Percentiles rank a stretch among this genome's conserved stretches.
Evolutionary conservation across 768 basidiomycete genomes (phyloP).

Genomic region (Suillus americanus): DNA sequence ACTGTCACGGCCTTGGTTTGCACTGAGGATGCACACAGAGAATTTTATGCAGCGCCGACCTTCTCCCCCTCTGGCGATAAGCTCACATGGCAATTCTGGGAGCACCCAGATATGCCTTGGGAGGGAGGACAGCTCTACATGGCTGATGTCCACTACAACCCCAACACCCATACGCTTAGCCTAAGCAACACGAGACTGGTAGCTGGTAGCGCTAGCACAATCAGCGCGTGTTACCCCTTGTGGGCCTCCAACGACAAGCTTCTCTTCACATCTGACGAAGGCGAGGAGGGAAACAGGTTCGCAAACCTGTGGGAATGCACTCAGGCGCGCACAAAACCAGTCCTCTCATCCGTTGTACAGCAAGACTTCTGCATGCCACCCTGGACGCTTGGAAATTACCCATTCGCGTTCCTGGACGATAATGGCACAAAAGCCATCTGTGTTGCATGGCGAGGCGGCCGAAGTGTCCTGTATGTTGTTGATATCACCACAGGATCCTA

Average conservation of each 20-base stretch:
- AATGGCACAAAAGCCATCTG: conserved; percentile 27
- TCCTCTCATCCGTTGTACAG: conserved; percentile 20
- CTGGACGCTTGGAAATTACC: conserved; percentile 53
- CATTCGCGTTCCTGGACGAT: conserved; percentile 45
- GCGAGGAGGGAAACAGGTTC: conserved; percentile 61
- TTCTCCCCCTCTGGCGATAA: conserved; percentile 61
- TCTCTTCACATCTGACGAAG: conserved; percentile 61
- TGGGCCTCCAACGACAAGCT: conserved; percentile 60
- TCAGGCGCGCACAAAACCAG: conserved; percentile 10
- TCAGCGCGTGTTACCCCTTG: conserved; percentile 51
- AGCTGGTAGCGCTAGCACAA: conserved; percentile 1
- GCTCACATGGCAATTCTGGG: conserved; percentile 68
- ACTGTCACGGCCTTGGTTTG: conserved; percentile 45
- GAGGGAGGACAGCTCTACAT: conserved; percentile 57
- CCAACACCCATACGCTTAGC: conserved; percentile 12
- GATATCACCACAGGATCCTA: conserved; percentile 24
- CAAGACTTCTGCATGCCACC: conserved; percentile 59
- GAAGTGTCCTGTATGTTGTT: conserved; percentile 35
- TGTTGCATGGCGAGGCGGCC: conserved; percentile 33
- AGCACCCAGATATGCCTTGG: conserved; percentile 74
- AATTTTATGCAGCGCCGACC: conserved; percentile 61
- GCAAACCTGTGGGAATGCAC: conserved; percentile 65
- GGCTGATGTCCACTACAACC: conserved; percentile 41
- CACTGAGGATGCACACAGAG: conserved; percentile 47
- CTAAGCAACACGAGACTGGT: background rate